phyloP scores from a whole-genome alignment of 805 yeast species.

The Cyberlindnera veronae region DNA sequence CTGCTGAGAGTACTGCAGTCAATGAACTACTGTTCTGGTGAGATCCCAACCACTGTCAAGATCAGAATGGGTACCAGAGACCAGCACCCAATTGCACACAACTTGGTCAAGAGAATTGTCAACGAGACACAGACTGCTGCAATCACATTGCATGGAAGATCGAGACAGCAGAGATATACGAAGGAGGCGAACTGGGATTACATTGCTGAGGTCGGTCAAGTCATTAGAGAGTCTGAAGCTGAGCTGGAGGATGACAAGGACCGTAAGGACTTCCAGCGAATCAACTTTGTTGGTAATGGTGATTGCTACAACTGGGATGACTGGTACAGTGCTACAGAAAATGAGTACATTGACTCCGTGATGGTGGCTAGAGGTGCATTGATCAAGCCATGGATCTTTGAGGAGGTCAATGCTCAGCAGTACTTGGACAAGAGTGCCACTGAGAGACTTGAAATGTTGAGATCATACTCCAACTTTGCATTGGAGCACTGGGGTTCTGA shows the following conservation, averaged over 20 bases:
- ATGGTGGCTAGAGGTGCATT: slow-evolving; percentile 98
- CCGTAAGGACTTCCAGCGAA: slow-evolving; percentile 50
- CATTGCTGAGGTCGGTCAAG: slow-evolving; percentile 66
- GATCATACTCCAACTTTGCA: slow-evolving; percentile 71
- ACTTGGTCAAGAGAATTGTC: slow-evolving; percentile 66
- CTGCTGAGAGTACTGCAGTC: slow-evolving; percentile 75
- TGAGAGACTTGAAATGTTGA: slow-evolving; percentile 78
- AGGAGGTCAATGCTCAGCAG: slow-evolving; percentile 87
- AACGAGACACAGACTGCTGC: slow-evolving; percentile 83
- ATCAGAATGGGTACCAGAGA: slow-evolving; percentile 90
- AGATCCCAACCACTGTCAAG: slow-evolving; percentile 87
- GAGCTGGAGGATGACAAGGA: slow-evolving; percentile 62
- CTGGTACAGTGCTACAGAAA: slow-evolving; percentile 69
- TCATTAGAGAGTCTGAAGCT: slow-evolving; percentile 55
- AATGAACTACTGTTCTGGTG: slow-evolving; percentile 88
- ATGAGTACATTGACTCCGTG: slow-evolving; percentile 79
- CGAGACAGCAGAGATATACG: slow-evolving; percentile 94
- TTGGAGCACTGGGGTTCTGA: slow-evolving; percentile 98
- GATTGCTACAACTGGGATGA: slow-evolving; percentile 85
- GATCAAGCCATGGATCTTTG: slow-evolving; percentile 98
- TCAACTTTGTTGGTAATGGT: slow-evolving; percentile 92
- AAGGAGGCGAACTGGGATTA: slow-evolving; percentile 92
- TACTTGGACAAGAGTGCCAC: slow-evolving; percentile 86
- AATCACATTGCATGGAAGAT: slow-evolving; percentile 91
- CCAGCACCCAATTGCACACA: slow-evolving; percentile 80